phyloP scores from a whole-genome alignment of 2,329 filamentous ascomycete genomes.

The Beauveria brongniartii region DNA sequence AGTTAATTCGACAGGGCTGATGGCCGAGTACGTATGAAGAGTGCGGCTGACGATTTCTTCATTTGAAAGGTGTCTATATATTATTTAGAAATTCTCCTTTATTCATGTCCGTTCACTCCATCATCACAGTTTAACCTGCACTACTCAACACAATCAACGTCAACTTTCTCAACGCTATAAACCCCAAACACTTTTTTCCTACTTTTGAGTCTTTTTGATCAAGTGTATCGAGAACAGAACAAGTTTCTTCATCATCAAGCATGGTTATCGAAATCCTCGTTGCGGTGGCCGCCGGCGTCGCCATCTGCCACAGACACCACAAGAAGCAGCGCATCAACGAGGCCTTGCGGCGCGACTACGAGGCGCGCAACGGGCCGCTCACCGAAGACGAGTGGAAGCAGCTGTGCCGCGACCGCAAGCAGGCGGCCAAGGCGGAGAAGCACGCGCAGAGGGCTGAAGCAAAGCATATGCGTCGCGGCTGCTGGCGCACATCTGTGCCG shows the following conservation, averaged over 20 bases:
- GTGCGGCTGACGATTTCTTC: not conserved
- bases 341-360: not conserved
- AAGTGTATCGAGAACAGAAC: not conserved
- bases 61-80: not conserved
- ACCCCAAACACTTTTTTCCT: not conserved
- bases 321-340: conserved; percentile 3
- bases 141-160: not conserved
- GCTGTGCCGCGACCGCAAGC: conserved; percentile 6
- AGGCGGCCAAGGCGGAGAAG: conserved; percentile 4
- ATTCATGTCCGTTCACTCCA: not conserved
- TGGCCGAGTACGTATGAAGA: not conserved
- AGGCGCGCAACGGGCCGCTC: not conserved
- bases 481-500: not conserved
- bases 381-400: conserved; percentile 6
- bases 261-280: conserved; percentile 6
- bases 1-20: not conserved
- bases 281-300: not conserved
- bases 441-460: not conserved
- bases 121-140: not conserved
- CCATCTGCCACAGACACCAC: conserved; percentile 9
- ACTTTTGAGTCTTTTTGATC: not conserved
- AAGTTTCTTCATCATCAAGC: not conserved
- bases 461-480: not conserved
- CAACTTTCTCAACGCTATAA: not conserved
- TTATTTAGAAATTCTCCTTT: not conserved